phyloP scores from a whole-genome alignment of 257 asterid species.

The Hygrophila difformis region DNA sequence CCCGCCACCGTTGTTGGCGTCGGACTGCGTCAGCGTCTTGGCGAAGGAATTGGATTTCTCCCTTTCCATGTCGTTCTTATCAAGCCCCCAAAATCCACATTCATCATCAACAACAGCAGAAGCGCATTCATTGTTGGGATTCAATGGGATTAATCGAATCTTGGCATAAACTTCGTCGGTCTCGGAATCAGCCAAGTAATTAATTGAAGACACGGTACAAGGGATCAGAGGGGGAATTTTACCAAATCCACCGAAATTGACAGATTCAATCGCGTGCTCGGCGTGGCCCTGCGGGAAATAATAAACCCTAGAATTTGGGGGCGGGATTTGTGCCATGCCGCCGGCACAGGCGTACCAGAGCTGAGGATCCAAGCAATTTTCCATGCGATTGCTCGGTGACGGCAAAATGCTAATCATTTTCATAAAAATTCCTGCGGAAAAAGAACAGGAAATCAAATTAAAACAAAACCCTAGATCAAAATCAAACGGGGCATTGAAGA shows the following conservation, averaged over 20 bases:
- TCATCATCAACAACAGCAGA: slow-evolving; percentile 36
- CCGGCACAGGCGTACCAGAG: slow-evolving; percentile 59
- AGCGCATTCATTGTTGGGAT: neutral
- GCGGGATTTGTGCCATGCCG: slow-evolving; percentile 40
- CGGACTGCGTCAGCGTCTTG: slow-evolving; percentile 82
- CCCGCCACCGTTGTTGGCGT: slow-evolving; percentile 93
- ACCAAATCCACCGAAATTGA: slow-evolving; percentile 30
- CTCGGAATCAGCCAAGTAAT: slow-evolving; percentile 32
- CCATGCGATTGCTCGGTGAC: neutral
- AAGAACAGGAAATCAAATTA: no score
- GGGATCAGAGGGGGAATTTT: slow-evolving; percentile 35
- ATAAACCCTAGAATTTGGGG: slow-evolving; percentile 34
- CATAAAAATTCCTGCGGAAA: no score
- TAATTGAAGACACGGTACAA: slow-evolving; percentile 32
- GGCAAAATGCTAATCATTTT: no score
- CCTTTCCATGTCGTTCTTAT: slow-evolving; percentile 27
- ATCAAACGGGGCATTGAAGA: no score
- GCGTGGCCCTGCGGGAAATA: slow-evolving; percentile 58
- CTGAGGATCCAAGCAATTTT: slow-evolving; percentile 35
- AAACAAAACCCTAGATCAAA: no score
- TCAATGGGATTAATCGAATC: slow-evolving; percentile 27
- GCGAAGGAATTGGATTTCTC: slow-evolving; percentile 75
- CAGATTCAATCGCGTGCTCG: slow-evolving; percentile 31
- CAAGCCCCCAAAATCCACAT: slow-evolving; percentile 17
- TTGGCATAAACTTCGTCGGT: slow-evolving; percentile 47